Percentiles rank a stretch among this genome's conserved stretches.
Conservation (phyloP, 2,329 filamentous ascomycete genomes). For the Coniochaeta sp. region DNA sequence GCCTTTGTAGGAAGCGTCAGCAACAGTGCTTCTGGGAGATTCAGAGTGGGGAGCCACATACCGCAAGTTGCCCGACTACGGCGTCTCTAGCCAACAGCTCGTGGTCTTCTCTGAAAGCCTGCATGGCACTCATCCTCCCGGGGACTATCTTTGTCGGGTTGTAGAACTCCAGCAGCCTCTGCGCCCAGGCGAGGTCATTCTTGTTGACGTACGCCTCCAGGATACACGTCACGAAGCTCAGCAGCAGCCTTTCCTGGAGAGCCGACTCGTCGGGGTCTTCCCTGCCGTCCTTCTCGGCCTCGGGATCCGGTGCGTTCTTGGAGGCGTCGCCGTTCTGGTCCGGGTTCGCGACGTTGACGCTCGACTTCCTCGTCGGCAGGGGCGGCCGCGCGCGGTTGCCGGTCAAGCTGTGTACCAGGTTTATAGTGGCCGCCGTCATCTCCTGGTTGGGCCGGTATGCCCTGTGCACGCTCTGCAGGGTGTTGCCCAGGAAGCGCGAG, state of each 20-base stretch:
- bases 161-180: slow-evolving; percentile 61
- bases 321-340: slow-evolving; percentile 46
- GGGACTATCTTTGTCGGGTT: slow-evolving; percentile 57
- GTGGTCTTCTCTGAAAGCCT: slow-evolving; percentile 58
- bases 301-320: slow-evolving; percentile 54
- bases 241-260: slow-evolving; percentile 58
- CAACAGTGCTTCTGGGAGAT: background rate
- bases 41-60: slow-evolving; percentile 31
- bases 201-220: slow-evolving; percentile 65
- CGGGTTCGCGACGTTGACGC: slow-evolving; percentile 45
- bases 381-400: slow-evolving; percentile 55
- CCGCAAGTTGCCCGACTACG: slow-evolving; percentile 65
- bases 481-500: slow-evolving; percentile 70
- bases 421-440: slow-evolving; percentile 62
- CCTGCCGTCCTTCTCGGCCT: slow-evolving; percentile 49
- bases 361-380: slow-evolving; percentile 52
- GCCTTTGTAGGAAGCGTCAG: slow-evolving; percentile 31
- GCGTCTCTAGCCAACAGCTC: slow-evolving; percentile 54
- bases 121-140: slow-evolving; percentile 51
- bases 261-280: slow-evolving; percentile 48
- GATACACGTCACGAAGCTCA: slow-evolving; percentile 72
- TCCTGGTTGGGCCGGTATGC: slow-evolving; percentile 59
- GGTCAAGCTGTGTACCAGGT: slow-evolving; percentile 62
- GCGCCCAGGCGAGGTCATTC: slow-evolving; percentile 53
- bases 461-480: slow-evolving; percentile 63